Percentiles rank a stretch among this genome's conserved stretches.
phyloP scores from a whole-genome alignment of 225 moss, liverwort and hornwort species.

The Marchantia polymorpha region DNA sequence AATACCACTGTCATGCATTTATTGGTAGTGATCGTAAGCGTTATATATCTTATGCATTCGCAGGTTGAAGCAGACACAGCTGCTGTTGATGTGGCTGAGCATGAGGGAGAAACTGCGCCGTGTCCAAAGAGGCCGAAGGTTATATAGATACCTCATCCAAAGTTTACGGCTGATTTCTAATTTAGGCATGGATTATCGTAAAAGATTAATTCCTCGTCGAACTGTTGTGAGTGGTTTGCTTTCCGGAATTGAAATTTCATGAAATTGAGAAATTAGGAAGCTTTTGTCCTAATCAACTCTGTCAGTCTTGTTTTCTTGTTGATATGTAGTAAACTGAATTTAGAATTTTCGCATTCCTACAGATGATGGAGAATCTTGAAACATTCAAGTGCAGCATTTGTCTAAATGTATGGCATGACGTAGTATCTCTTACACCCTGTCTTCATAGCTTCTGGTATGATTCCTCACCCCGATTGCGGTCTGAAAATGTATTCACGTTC shows the following conservation, averaged over 20 bases:
- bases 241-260: background rate
- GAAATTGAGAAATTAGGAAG: background rate
- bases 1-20: background rate
- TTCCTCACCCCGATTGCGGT: background rate
- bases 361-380: slow-evolving; percentile 44
- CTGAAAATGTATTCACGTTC: too few species aligned
- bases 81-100: background rate
- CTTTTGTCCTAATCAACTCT: background rate
- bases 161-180: background rate
- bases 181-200: background rate
- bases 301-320: background rate
- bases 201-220: background rate
- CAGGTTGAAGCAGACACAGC: slow-evolving; percentile 29
- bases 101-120: slow-evolving; percentile 14
- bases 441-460: slow-evolving; percentile 56
- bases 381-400: slow-evolving; percentile 57
- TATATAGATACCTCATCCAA: background rate
- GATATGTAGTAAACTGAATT: background rate
- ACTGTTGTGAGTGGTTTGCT: background rate
- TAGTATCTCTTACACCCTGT: slow-evolving; percentile 45
- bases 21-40: background rate
- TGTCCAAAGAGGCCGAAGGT: slow-evolving; percentile 44
- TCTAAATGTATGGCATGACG: slow-evolving; percentile 46
- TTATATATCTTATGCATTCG: background rate
- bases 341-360: background rate